phyloP scores from a whole-genome alignment of 352 stramenopile genomes.

The Pythium periplocum region DNA sequence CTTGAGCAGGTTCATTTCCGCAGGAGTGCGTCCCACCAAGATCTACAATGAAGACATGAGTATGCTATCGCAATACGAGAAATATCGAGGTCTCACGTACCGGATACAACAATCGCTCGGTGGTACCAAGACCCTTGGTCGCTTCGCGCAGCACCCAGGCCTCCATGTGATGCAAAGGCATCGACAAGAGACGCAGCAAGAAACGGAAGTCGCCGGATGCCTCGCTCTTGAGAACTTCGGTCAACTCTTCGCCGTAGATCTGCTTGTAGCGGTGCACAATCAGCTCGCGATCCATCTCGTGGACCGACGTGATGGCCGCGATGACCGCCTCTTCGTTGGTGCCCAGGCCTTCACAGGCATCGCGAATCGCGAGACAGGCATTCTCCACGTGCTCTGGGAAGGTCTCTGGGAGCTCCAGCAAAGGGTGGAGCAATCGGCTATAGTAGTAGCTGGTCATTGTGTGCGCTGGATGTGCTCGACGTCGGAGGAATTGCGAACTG shows the following conservation, averaged over 20 bases:
- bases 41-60: constrained; percentile 28
- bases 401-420: constrained; percentile 10
- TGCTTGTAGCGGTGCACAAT: constrained; percentile 68
- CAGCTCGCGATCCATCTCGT: constrained; percentile 45
- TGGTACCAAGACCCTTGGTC: constrained; percentile 40
- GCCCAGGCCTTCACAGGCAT: constrained; percentile 62
- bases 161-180: constrained; percentile 60
- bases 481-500: constrained; percentile 8
- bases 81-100: constrained; percentile 18
- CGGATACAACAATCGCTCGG: constrained; percentile 64
- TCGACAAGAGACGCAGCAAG: constrained; percentile 52
- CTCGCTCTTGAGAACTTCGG: constrained; percentile 58
- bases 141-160: constrained; percentile 61
- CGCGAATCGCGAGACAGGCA: constrained; percentile 44
- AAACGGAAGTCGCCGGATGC: constrained; percentile 67
- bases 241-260: constrained; percentile 49
- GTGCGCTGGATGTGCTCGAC: too few species aligned
- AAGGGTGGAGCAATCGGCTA: constrained; percentile 11
- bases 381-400: constrained; percentile 47
- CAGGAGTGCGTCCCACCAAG: constrained; percentile 59
- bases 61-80: too few species aligned
- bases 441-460: constrained; percentile 33
- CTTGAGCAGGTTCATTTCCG: constrained; percentile 71
- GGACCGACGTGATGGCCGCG: constrained; percentile 35
- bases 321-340: constrained; percentile 66